phyloP scores from a whole-genome alignment of 192 early-diverging fungal species.

The Rhizoclosmatium sp. region DNA sequence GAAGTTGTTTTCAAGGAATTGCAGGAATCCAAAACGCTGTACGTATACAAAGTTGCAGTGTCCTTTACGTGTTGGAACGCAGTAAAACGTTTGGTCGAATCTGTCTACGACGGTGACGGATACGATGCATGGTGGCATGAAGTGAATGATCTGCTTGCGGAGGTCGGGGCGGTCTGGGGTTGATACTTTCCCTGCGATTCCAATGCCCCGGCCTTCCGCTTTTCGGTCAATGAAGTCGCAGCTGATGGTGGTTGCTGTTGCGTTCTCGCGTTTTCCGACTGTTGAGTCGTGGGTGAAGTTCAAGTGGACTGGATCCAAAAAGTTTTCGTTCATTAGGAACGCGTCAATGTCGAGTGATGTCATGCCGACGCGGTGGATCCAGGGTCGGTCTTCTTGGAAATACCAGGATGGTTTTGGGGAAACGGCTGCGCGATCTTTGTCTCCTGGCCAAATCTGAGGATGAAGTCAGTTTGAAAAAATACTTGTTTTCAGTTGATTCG shows the following conservation, averaged over 20 bases:
- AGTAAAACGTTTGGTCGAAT: constrained; percentile 46
- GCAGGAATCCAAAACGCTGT: constrained; percentile 39
- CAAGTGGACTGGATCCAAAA: constrained; percentile 46
- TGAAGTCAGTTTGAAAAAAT: not conserved
- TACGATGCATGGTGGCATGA: constrained; percentile 1
- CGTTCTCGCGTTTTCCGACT: constrained; percentile 41
- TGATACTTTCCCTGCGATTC: constrained; percentile 25
- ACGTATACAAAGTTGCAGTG: constrained; percentile 49
- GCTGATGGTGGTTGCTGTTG: constrained; percentile 40
- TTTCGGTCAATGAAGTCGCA: constrained; percentile 23
- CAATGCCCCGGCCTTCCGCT: not conserved
- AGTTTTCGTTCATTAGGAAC: constrained; percentile 48
- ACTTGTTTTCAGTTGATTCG: not conserved
- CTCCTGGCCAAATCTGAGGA: constrained; percentile 43
- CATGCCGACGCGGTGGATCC: constrained; percentile 32
- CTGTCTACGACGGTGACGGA: not conserved
- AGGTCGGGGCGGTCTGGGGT: constrained; percentile 29
- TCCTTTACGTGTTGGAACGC: constrained; percentile 45
- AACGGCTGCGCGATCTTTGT: constrained; percentile 17
- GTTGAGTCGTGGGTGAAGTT: constrained; percentile 50
- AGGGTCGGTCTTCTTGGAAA: constrained; percentile 15
- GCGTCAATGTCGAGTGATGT: constrained; percentile 52
- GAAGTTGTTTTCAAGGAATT: constrained; percentile 28
- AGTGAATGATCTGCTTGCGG: not conserved
- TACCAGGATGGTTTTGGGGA: constrained; percentile 29